Percentiles rank a stretch among this genome's conserved stretches.
phyloP scores from a whole-genome alignment of 2,329 filamentous ascomycete genomes.

The Aspergillus sp. region DNA sequence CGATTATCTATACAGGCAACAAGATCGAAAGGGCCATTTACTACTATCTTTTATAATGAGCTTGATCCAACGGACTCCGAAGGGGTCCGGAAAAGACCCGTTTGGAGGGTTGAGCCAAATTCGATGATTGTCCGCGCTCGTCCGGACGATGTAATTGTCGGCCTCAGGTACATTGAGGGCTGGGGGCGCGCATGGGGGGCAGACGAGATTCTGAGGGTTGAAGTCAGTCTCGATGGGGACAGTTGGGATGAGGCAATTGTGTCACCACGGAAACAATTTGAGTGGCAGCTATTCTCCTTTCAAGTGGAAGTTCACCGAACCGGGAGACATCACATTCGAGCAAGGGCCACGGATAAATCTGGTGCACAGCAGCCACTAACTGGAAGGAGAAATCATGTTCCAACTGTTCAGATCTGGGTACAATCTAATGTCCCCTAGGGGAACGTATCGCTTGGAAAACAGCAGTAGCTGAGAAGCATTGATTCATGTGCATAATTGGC shows the following conservation, averaged over 20 bases:
- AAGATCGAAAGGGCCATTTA: background rate
- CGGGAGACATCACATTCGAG: background rate
- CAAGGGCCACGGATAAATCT: background rate
- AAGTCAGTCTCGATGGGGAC: background rate
- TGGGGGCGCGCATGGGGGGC: background rate
- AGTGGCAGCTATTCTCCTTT: background rate
- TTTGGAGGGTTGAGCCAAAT: background rate
- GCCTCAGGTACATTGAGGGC: background rate
- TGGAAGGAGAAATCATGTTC: background rate
- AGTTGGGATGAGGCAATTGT: background rate
- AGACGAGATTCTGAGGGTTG: background rate
- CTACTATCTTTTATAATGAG: background rate
- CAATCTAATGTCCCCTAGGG: background rate
- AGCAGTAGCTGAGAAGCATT: too few relatives aligned
- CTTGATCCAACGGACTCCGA: background rate
- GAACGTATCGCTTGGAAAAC: too few relatives aligned
- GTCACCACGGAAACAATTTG: background rate
- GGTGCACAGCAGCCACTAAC: background rate
- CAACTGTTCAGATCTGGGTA: background rate
- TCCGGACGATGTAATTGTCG: background rate
- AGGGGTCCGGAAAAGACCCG: background rate
- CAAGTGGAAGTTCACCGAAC: background rate
- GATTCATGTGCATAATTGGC: too few relatives aligned
- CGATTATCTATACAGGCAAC: background rate
- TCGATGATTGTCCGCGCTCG: background rate